Evolutionary conservation across 148 eudicot species (phyloP), one percentile per base, ranked within the genome.

Genomic region (Chenopodium quinoa): DNA sequence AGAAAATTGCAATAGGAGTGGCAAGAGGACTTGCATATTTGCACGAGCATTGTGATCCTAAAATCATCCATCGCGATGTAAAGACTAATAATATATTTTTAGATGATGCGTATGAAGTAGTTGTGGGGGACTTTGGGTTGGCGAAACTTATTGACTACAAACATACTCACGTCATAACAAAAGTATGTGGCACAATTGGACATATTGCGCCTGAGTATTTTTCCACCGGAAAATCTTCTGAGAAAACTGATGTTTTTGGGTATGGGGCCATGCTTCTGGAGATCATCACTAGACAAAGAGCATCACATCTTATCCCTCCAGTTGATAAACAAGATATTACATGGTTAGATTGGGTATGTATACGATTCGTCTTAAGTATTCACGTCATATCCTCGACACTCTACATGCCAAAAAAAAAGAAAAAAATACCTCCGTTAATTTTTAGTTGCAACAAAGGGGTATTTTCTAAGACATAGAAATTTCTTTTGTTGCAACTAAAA

Each of bases 261-360:
- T 87, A 84, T 50, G 89, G 89, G 13, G 87, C 85, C 31, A 82
- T 82, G 87, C 89, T 87, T 80, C 79, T 87, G 71, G 89, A 87
- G 85, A 78, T 87, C 71, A 84, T 87, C 27, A 82, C 89, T 10
- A 87, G 87, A 25, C 89, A 87, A 69, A 80, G 87, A 71, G 89
- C 89, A 16, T 84, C 81, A 73, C 87, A 87, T 67, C 87, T 87
- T 82, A 85, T 86, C 27, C 85, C 85, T 16, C 83, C 83, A 27
- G 87, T 81, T 54, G 82, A 84, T 67, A 84, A 82, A 37, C 83
- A 82, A 9, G 86, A 86, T 79, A 84, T 86, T 65, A 87, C 85
- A 80, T 80, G 85, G 79, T 81, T 87, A 27, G 89, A 87, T 72
- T 87, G 89, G 87, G 89, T 87, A 84, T 65, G 82, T 79, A 31